Conservation (phyloP, 192 early-diverging fungal genomes). For the Physocladia obscura region DNA sequence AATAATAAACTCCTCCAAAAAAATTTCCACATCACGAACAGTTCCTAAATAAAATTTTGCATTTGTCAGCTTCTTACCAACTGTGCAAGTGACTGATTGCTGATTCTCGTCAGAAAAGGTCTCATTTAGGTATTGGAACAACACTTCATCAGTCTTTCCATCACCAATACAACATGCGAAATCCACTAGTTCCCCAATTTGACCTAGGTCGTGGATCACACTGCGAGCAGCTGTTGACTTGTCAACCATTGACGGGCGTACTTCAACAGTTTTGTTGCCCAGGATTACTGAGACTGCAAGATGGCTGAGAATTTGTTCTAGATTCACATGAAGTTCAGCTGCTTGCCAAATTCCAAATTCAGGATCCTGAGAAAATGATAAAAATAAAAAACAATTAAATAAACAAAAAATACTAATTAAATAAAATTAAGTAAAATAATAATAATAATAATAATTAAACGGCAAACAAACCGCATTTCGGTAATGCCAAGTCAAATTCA, state of each 20-base stretch:
- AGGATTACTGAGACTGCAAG: constrained; percentile 86
- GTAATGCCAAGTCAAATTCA: constrained; percentile 98
- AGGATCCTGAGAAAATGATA: no score
- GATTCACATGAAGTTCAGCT: constrained; percentile 93
- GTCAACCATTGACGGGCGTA: constrained; percentile 89
- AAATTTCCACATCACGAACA: constrained; percentile 47
- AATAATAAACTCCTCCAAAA: constrained; percentile 26
- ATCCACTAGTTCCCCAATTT: constrained; percentile 36
- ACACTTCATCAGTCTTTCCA: constrained; percentile 93
- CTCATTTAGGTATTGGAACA: constrained; percentile 66
- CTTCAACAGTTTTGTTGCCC: constrained; percentile 95
- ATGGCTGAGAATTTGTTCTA: constrained; percentile 92
- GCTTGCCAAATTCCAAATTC: constrained; percentile 98
- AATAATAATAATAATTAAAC: no score
- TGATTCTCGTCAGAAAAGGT: constrained; percentile 16
- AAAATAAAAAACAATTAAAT: no score
- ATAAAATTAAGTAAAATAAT: no score
- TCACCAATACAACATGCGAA: constrained; percentile 89
- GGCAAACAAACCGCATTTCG: constrained; percentile 76
- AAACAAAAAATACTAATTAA: no score
- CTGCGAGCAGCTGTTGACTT: constrained; percentile 85
- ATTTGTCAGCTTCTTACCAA: constrained; percentile 95
- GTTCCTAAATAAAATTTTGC: constrained; percentile 83
- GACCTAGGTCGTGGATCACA: constrained; percentile 76
- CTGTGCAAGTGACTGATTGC: constrained; percentile 79